Base-by-base conservation (phyloP, 1,284 basidiomycete species). In the Cutaneotrichosporon arboriforme region DNA sequence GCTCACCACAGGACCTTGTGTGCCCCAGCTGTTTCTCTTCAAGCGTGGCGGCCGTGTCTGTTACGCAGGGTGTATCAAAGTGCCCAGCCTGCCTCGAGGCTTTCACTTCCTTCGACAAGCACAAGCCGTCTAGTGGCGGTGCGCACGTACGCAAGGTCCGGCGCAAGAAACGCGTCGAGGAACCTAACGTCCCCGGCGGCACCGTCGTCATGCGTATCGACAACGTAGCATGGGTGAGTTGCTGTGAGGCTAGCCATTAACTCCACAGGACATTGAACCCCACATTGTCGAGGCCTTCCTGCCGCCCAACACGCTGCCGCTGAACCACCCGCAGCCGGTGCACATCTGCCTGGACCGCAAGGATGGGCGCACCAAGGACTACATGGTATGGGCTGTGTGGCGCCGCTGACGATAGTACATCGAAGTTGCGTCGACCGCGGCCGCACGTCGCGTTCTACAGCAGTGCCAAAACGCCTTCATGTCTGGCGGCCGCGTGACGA, bases 321-420 rank as follows among this genome's bases (percentile, higher is more conserved):
- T 49, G 0, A 39, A 53, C 22, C 57, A 66, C 37, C 62, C 61
- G 2, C 69, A 70, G 36, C 67, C 73, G 0, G 65, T 76, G 47
- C 75, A 76, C 46, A 69, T 76, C 26, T 65, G 72, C 22, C 59
- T 76, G n/a, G 65, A 74, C 42, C 63, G 67, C 4, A 56, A 47
- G 26, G 70, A 73, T 37, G 75, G 75, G 1, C 61, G 70, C 20
- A 75, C 71, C 4, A 75, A 73, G 51, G 74, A 76, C 48, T 76
- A 68, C 54, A 50, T 75, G 46, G 74, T 76, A 31, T 55, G 69
- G 5, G 17, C 13, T 10, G 4, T 7, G 17, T 49, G 10, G 12
- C 13, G 15, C 21, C 21, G 46, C 55, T 62, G 21, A 56, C 50
- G 0, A 0, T 54, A 75, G 74, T 76, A 71, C 49, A 59, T 76